phyloP scores from a whole-genome alignment of 1,139 yeast species.

The Debaryomycetaceae sp. region DNA sequence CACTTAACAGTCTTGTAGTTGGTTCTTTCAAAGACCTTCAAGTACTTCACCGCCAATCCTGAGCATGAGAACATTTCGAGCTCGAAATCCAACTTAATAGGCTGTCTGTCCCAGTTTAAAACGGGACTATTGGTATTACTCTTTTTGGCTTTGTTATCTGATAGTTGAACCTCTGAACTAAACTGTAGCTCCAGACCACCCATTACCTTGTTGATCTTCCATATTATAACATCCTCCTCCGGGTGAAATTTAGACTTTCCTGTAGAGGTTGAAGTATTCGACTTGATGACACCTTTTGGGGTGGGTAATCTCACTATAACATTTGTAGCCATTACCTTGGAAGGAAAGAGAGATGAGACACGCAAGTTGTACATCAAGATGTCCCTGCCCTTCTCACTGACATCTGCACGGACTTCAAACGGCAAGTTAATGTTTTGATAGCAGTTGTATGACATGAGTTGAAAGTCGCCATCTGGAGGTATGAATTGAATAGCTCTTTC shows the following conservation, averaged over 20 bases:
- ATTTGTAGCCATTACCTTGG: slow-evolving; percentile 62
- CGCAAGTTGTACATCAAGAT: slow-evolving; percentile 56
- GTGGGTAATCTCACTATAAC: slow-evolving; percentile 67
- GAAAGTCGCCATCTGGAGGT: slow-evolving; percentile 93
- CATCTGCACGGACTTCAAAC: slow-evolving; percentile 62
- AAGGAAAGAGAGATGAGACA: slow-evolving; percentile 60
- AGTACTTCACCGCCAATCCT: slow-evolving; percentile 70
- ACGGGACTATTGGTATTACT: slow-evolving; percentile 9
- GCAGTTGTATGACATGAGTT: slow-evolving; percentile 72
- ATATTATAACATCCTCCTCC: slow-evolving; percentile 59
- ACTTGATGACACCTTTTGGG: slow-evolving; percentile 58
- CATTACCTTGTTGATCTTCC: slow-evolving; percentile 68
- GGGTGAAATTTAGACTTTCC: slow-evolving; percentile 73
- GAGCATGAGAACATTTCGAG: slow-evolving; percentile 78
- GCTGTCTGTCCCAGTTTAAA: slow-evolving; percentile 66
- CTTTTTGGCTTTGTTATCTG: slow-evolving; percentile 13
- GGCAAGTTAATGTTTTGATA: slow-evolving; percentile 63
- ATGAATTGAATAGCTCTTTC: slow-evolving; percentile 68
- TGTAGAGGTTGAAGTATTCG: slow-evolving; percentile 46
- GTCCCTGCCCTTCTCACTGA: slow-evolving; percentile 49
- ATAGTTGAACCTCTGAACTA: slow-evolving; percentile 48
- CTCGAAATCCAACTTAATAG: slow-evolving; percentile 67
- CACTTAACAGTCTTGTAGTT: slow-evolving; percentile 78
- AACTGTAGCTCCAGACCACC: slow-evolving; percentile 65
- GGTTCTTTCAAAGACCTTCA: slow-evolving; percentile 64